Percentiles rank a stretch among this genome's conserved stretches.
These are phyloP conservation scores for Pseudocercospora ulei DNA, from an alignment of 2,329 filamentous ascomycete species.

Conservation along the genomic window DNA sequence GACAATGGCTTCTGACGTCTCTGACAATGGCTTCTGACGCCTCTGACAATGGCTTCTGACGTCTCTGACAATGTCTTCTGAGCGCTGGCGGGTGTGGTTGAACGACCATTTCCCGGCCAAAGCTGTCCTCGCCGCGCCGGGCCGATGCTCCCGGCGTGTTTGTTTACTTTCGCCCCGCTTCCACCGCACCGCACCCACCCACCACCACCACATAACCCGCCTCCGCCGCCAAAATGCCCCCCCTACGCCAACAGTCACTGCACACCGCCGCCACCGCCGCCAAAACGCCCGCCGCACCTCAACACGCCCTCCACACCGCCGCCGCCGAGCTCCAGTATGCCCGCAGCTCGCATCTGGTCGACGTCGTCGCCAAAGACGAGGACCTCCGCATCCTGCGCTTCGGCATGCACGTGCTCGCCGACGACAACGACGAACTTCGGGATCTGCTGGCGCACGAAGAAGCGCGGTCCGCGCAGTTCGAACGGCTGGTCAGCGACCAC, in stretches of 20 bases:
- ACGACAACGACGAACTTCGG: conserved; percentile 61
- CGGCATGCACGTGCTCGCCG: conserved; percentile 59
- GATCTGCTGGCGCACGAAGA: conserved; percentile 54
- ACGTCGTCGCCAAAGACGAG: conserved; percentile 65
- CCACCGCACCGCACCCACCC: conserved; percentile 3
- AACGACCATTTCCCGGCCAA: no score
- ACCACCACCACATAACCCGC: no score
- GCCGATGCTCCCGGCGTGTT: background rate
- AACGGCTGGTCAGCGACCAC: conserved; percentile 44
- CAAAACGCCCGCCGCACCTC: conserved; percentile 31
- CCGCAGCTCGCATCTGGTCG: conserved; percentile 53
- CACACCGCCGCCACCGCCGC: no score
- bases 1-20: no score
- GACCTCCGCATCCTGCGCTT: conserved; percentile 60
- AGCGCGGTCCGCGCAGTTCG: conserved; percentile 49
- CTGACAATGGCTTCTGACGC: no score
- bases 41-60: no score
- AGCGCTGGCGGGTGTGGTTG: no score
- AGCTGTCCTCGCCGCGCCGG: no score
- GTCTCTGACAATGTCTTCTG: no score
- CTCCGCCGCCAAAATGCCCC: no score
- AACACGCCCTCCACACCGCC: conserved; percentile 46
- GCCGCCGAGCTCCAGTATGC: conserved; percentile 62
- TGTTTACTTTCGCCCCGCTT: conserved; percentile 10
- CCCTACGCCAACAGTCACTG: conserved; percentile 11